Evolutionary conservation across 495 filamentous ascomycete species (phyloP).

Genomic region (Penicillium pancosmium): DNA sequence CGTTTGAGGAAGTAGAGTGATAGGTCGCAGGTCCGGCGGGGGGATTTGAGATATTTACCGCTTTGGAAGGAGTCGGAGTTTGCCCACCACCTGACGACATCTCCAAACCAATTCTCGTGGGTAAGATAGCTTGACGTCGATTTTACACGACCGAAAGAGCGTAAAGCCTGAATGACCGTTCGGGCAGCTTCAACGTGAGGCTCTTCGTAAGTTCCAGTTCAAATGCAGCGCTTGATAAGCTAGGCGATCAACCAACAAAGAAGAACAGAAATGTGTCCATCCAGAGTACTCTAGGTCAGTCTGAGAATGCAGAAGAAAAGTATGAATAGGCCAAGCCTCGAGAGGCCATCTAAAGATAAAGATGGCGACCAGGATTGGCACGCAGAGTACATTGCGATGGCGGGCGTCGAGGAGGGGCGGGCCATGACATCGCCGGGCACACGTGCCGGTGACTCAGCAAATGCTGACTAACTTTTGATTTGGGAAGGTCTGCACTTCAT

Average conservation of each 20-base stretch:
- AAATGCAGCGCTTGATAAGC: conserved; percentile 9
- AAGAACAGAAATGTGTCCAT: conserved; percentile 7
- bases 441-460: conserved; percentile 25
- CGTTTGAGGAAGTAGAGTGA: conserved; percentile 36
- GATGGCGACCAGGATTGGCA: conserved; percentile 14
- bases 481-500: conserved; percentile 14
- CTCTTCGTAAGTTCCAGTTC: not conserved
- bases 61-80: conserved; percentile 46
- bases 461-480: conserved; percentile 8
- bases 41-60: conserved; percentile 43
- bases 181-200: not conserved
- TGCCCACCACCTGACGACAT: conserved; percentile 56
- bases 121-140: not conserved
- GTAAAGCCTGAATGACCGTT: not conserved
- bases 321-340: conserved; percentile 21
- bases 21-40: conserved; percentile 42
- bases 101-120: conserved; percentile 21
- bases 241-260: conserved; percentile 9
- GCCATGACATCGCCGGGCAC: conserved; percentile 23
- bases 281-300: conserved; percentile 3
- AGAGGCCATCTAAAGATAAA: conserved; percentile 29
- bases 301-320: not conserved
- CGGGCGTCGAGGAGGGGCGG: conserved; percentile 21
- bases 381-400: not conserved
- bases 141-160: not conserved